phyloP scores from a whole-genome alignment of 306 rosid genomes.

The Cicer bijugum region DNA sequence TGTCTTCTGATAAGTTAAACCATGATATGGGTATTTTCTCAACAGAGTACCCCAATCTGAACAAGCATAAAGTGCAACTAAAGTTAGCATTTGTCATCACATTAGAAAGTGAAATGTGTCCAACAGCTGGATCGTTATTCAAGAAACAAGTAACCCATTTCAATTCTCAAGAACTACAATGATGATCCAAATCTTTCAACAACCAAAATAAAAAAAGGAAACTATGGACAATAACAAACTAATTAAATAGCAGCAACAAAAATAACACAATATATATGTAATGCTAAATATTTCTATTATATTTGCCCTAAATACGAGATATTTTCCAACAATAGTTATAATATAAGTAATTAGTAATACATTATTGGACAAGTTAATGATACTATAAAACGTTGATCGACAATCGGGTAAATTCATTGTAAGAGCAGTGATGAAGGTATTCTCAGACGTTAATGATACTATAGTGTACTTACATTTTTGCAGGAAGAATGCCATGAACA shows the following conservation, averaged over 20 bases:
- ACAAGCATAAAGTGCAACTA: conserved; percentile 39
- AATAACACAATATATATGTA: background rate
- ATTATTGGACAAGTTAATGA: conserved; percentile 24
- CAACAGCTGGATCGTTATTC: conserved; percentile 34
- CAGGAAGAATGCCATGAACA: conserved; percentile 72
- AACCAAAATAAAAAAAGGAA: background rate
- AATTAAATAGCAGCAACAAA: background rate
- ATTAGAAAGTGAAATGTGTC: conserved; percentile 35
- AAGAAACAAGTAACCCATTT: background rate
- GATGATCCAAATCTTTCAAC: conserved; percentile 11
- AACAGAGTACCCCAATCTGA: conserved; percentile 77
- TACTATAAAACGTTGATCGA: conserved; percentile 25
- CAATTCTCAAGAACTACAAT: conserved; percentile 1
- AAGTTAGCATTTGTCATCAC: conserved; percentile 43
- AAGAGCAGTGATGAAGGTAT: background rate
- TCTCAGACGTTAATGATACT: no score
- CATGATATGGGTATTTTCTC: conserved; percentile 74
- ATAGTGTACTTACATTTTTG: conserved; percentile 64
- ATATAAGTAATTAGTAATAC: conserved; percentile 35
- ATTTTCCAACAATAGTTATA: background rate
- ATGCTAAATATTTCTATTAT: background rate
- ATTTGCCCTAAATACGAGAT: background rate
- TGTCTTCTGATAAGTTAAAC: conserved; percentile 80
- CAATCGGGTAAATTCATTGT: background rate
- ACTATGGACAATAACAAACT: background rate